Evolutionary conservation across 257 asterid species (phyloP), one percentile per base, ranked within the genome.

Genomic region (Nemophila menziesii): DNA sequence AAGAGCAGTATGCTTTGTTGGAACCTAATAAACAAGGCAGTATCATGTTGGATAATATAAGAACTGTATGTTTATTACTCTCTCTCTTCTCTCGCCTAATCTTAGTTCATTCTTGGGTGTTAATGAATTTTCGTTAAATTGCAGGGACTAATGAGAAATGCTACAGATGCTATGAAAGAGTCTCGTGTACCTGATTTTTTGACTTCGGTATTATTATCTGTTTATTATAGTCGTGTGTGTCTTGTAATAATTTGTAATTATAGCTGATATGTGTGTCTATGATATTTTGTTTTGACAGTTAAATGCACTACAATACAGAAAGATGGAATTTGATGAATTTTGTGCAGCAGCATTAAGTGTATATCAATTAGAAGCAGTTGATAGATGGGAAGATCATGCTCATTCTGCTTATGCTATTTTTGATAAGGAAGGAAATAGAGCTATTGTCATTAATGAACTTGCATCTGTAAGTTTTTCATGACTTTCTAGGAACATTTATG

Each of bases 11-110:
- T 63, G 67, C 60, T 12, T 67, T 69, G 4, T 54, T 86, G 51
- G 93, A 79, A 48, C 87, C 97, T 5, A 78, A 52, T 79, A 79
- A 79, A 67, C 69, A 75, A 26, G 82, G 92, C 44, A 68, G 73
- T 41, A 79, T 86, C 55, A 62, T 68, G 52, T 65, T 77, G 44
- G 93, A 86, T 27, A 79, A 62, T 52, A 69, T 86, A 34, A 79
- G 62, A 73, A 54, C 62, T 66, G 97, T 84, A 41, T 16, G 84
- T 60, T 34, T 21, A 55, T 60, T 34, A 9, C 44, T 14, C 15
- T 43, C 55, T 8, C n/a, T 36, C 15, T 3, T 15, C 3, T n/a
- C 6, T 4, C 19, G 16, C 19, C 17, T 40, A 12, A 3, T n/a
- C 19, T 7, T 40, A 16, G 13, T 23, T 15, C 36, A 29, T 5